Evolutionary conservation across 768 basidiomycete species (phyloP).

Genomic region (Trametes elegans): DNA sequence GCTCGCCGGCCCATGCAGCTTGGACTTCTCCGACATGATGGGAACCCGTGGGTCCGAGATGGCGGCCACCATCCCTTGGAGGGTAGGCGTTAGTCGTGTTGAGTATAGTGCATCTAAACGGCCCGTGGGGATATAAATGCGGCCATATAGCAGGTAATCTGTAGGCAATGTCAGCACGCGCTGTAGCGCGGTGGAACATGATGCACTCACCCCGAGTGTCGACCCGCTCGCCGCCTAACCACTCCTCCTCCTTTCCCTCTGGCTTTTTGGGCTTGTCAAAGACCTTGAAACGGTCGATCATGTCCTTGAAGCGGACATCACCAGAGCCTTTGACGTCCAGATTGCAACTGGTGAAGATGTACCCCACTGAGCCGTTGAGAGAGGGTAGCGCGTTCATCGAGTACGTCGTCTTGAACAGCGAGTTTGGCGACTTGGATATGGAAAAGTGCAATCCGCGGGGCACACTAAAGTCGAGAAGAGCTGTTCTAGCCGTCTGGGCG

Average conservation of each 20-base stretch:
- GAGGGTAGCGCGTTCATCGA: slow-evolving; percentile 92
- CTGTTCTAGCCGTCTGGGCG: slow-evolving; percentile 37
- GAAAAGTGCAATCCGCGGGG: slow-evolving; percentile 78
- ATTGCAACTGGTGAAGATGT: slow-evolving; percentile 89
- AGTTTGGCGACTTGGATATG: slow-evolving; percentile 86
- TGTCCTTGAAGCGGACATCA: slow-evolving; percentile 79
- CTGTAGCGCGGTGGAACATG: slow-evolving; percentile 7
- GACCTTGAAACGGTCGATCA: slow-evolving; percentile 85
- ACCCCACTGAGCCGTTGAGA: slow-evolving; percentile 88
- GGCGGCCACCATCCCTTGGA: slow-evolving; percentile 81
- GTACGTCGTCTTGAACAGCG: slow-evolving; percentile 86
- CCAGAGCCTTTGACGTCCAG: slow-evolving; percentile 69
- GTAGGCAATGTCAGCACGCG: slow-evolving; percentile 24
- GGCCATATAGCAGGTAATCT: slow-evolving; percentile 95
- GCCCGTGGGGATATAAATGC: slow-evolving; percentile 85
- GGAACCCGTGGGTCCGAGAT: slow-evolving; percentile 76
- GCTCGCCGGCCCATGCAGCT: slow-evolving; percentile 43
- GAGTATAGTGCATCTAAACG: slow-evolving; percentile 89
- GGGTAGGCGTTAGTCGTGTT: slow-evolving; percentile 70
- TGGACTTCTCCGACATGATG: slow-evolving; percentile 39
- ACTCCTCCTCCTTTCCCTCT: slow-evolving; percentile 75
- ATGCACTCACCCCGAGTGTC: slow-evolving; percentile 64
- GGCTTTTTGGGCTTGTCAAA: slow-evolving; percentile 81
- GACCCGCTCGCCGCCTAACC: slow-evolving; percentile 76
- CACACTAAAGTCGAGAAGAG: slow-evolving; percentile 88